Conservation (phyloP, 148 eudicot genomes). For the Arctostaphylos glauca region DNA sequence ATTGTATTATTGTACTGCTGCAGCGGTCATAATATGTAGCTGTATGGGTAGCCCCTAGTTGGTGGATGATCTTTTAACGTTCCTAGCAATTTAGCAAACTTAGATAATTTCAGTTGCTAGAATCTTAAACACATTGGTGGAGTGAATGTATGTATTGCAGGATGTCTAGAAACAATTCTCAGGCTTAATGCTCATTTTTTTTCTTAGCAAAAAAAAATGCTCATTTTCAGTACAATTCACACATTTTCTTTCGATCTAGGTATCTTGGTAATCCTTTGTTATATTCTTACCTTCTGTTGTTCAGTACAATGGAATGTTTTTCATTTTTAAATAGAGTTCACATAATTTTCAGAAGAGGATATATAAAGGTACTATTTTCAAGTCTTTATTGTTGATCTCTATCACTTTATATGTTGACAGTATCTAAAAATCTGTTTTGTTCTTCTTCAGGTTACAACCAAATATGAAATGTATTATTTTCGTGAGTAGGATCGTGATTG, state of each 20-base stretch:
- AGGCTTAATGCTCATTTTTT: constrained; percentile 10
- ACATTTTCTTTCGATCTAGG: background rate
- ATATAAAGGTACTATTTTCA: background rate
- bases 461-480: constrained; percentile 94
- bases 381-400: background rate
- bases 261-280: background rate
- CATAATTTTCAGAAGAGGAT: background rate
- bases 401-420: background rate
- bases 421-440: constrained; percentile 6
- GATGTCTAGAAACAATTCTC: background rate
- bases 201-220: too few relatives aligned
- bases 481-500: constrained; percentile 84
- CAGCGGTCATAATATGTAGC: background rate
- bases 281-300: constrained; percentile 1
- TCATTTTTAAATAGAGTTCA: background rate
- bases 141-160: background rate
- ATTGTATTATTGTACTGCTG: too few relatives aligned
- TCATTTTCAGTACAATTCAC: background rate
- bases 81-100: too few relatives aligned
- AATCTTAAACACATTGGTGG: background rate
- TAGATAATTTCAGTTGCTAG: too few relatives aligned
- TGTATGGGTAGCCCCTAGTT: background rate
- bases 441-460: constrained; percentile 59
- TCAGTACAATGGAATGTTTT: background rate
- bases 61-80: background rate